These are phyloP conservation scores for Akanthomyces lecanii DNA, from an alignment of 2,329 filamentous ascomycete genomes.

Conservation along the genomic window DNA sequence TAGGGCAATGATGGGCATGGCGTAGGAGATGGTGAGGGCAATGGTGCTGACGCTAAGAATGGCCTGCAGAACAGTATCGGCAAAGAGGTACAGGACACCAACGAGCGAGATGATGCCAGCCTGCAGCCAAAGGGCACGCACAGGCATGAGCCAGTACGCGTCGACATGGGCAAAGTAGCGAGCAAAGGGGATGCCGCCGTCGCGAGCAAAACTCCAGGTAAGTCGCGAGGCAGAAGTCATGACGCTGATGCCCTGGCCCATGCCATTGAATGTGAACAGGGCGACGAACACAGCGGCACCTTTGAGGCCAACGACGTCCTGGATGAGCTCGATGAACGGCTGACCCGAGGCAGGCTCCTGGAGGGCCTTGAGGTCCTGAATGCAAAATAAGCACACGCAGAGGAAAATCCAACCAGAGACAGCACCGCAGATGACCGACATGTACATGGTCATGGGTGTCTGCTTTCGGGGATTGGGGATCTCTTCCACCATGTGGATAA, in stretches of 20 bases:
- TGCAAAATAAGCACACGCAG: slow-evolving; percentile 48
- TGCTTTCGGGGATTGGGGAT: slow-evolving; percentile 49
- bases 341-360: slow-evolving; percentile 37
- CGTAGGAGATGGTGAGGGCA: slow-evolving; percentile 47
- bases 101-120: slow-evolving; percentile 40
- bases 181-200: slow-evolving; percentile 45
- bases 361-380: slow-evolving; percentile 41
- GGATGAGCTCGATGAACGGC: slow-evolving; percentile 47
- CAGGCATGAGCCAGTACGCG: slow-evolving; percentile 47
- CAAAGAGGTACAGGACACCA: slow-evolving; percentile 53
- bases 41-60: slow-evolving; percentile 54
- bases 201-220: slow-evolving; percentile 52
- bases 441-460: slow-evolving; percentile 48
- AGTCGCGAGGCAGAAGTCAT: slow-evolving; percentile 49
- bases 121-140: slow-evolving; percentile 49
- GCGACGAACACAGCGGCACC: slow-evolving; percentile 43
- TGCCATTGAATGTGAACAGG: slow-evolving; percentile 52
- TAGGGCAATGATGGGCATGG: slow-evolving; percentile 46
- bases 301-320: slow-evolving; percentile 30
- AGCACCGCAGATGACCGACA: slow-evolving; percentile 47
- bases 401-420: slow-evolving; percentile 48
- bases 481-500: slow-evolving; percentile 56
- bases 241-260: slow-evolving; percentile 49
- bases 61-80: slow-evolving; percentile 48
- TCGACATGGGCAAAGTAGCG: slow-evolving; percentile 41